phyloP scores from a whole-genome alignment of 106 monocot species.

The Phalaenopsis equestris region DNA sequence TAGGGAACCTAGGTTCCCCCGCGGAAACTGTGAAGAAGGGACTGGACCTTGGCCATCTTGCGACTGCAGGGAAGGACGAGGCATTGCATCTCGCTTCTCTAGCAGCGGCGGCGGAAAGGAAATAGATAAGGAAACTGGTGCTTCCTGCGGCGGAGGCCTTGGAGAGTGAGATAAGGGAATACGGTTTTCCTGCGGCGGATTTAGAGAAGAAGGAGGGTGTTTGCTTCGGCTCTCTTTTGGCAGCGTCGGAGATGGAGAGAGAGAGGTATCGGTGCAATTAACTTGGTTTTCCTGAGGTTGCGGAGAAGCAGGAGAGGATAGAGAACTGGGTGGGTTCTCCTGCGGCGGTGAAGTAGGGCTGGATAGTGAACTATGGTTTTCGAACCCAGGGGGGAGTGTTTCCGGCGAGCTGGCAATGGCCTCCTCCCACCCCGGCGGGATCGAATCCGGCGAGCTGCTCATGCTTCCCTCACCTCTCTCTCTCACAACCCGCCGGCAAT shows the following conservation, averaged over 20 bases:
- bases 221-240: background rate
- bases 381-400: conserved; percentile 6
- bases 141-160: background rate
- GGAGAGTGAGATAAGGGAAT: background rate
- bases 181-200: background rate
- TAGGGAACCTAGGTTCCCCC: background rate
- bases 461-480: background rate
- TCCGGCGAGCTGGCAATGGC: conserved; percentile 1
- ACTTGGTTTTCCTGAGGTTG: background rate
- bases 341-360: background rate
- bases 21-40: background rate
- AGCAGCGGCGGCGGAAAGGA: background rate
- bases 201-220: background rate
- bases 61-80: background rate
- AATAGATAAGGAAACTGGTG: background rate
- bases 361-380: background rate
- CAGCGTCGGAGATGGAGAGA: background rate
- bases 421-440: background rate
- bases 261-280: background rate
- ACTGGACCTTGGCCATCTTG: background rate
- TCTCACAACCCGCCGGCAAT: background rate
- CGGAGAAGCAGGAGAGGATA: background rate
- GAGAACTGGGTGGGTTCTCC: background rate
- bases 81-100: background rate
- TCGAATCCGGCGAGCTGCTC: conserved; percentile 2